Percentiles rank a stretch among this genome's conserved stretches.
phyloP scores from a whole-genome alignment of 148 eudicot genomes.

The Nepenthes mirabilis region DNA sequence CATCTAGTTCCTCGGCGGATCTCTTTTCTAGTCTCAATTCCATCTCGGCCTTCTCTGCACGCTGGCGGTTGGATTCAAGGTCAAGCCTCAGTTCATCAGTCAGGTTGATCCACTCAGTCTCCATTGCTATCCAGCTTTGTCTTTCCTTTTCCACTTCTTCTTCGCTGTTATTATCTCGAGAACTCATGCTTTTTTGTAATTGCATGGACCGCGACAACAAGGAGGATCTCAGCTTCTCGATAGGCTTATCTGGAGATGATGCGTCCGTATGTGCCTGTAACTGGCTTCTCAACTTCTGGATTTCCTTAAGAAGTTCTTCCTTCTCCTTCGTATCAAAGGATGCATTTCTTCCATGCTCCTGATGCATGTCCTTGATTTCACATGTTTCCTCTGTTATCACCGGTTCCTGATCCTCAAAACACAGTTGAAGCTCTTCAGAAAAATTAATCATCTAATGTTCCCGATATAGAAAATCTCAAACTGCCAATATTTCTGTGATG shows the following conservation, averaged over 20 bases:
- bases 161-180: constrained; percentile 20
- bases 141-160: constrained; percentile 89
- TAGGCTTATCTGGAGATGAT: constrained; percentile 33
- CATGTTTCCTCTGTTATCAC: constrained; percentile 42
- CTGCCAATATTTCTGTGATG: not conserved
- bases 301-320: constrained; percentile 75
- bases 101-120: constrained; percentile 89
- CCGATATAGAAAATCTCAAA: not conserved
- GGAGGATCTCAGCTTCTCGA: constrained; percentile 58
- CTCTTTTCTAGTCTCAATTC: constrained; percentile 70
- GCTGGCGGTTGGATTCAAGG: constrained; percentile 55
- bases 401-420: constrained; percentile 26
- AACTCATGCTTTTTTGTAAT: constrained; percentile 48
- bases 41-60: constrained; percentile 56
- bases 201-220: constrained; percentile 56
- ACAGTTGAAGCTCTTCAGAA: constrained; percentile 6
- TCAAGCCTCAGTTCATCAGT: constrained; percentile 88
- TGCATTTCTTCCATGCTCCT: constrained; percentile 5
- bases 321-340: constrained; percentile 49
- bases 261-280: constrained; percentile 34
- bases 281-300: constrained; percentile 51
- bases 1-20: constrained; percentile 72
- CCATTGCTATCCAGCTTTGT: constrained; percentile 93
- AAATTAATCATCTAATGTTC: too few relatives aligned
- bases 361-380: constrained; percentile 31